Percentiles rank a stretch among this genome's conserved stretches.
phyloP scores from a whole-genome alignment of 2,329 filamentous ascomycete species.

The Pochonia chlamydosporia region DNA sequence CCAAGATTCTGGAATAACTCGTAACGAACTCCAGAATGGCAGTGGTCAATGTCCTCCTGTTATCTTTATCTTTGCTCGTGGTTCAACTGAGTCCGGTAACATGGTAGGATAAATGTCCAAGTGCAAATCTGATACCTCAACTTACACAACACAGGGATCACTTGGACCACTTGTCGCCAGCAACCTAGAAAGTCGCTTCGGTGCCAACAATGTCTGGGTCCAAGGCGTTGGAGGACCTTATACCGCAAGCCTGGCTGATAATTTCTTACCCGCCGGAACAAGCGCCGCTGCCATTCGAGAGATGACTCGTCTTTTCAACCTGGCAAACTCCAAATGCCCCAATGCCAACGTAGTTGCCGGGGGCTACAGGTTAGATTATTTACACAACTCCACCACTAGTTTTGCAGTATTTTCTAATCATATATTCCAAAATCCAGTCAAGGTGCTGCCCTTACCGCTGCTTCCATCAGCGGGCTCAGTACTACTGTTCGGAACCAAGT shows the following conservation, averaged over 20 bases:
- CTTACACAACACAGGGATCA: constrained; percentile 10
- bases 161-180: constrained; percentile 22
- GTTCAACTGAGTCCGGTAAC: constrained; percentile 32
- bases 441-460: constrained; percentile 38
- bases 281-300: constrained; percentile 31
- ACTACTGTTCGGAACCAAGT: constrained; percentile 25
- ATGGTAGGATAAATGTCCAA: no score
- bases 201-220: constrained; percentile 26
- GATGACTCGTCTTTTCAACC: constrained; percentile 31
- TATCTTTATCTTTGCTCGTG: constrained; percentile 35
- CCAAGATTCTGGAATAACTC: constrained; percentile 4
- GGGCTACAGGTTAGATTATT: constrained; percentile 23
- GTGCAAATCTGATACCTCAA: background rate
- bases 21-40: constrained; percentile 23
- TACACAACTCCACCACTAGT: background rate
- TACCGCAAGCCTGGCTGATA: constrained; percentile 26
- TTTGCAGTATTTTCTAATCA: background rate
- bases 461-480: constrained; percentile 29
- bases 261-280: constrained; percentile 32
- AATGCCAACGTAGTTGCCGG: constrained; percentile 35
- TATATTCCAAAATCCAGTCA: constrained; percentile 18
- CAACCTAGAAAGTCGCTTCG: constrained; percentile 21
- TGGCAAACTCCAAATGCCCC: constrained; percentile 37
- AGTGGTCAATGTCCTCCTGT: constrained; percentile 24
- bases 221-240: constrained; percentile 39